Evolutionary conservation across 1,284 basidiomycete species (phyloP), one percentile per base, ranked within the genome.

Genomic region (Macrocystidia cucumis): DNA sequence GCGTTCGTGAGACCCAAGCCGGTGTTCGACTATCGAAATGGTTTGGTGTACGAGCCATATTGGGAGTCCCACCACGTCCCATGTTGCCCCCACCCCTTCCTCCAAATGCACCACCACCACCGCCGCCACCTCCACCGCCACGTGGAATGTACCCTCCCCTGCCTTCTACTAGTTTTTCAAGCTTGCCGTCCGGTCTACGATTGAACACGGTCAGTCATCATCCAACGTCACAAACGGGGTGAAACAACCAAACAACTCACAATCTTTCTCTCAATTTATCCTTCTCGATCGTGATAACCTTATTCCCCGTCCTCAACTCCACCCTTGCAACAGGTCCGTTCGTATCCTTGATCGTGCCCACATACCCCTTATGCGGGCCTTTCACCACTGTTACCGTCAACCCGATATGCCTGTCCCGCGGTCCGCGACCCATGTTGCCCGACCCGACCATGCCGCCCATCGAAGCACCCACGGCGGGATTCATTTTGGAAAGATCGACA

Each of bases 301-400:
- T 95, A 59, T 92, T 92, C 35, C 84, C 83, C 1, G 91, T 90
- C 44, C 87, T 77, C 14, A 99, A 65, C 60, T 98, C 96, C 9
- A 99, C 92, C 34, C 96, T 77, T 1, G 87, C 90, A 44, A 83
- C 69, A 30, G 74, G 71, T 9, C 92, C 95, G 39, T 92, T 95
- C 9, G 91, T 90, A 53, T 98, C 96, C 59, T 95, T 98, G 69
- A 98, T 88, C 8, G 83, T 80, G 5, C 96, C 96, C 33, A 85
- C 69, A 48, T 93, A 85, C 6, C 92, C 91, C 62, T 99, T 98
- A 56, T 87, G 80, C 1, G 88, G 76, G 2, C 96, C 95, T 53
- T 89, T 87, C 42, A 90, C 71, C 14, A 98, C 79, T 9, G 77
- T 76, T 11, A 98, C 90, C 3, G 72, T 67, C 2, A 78, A 72